These are phyloP conservation scores for Xerocomellus dryophilus DNA, from an alignment of 768 basidiomycete genomes.

Conservation along the genomic window DNA sequence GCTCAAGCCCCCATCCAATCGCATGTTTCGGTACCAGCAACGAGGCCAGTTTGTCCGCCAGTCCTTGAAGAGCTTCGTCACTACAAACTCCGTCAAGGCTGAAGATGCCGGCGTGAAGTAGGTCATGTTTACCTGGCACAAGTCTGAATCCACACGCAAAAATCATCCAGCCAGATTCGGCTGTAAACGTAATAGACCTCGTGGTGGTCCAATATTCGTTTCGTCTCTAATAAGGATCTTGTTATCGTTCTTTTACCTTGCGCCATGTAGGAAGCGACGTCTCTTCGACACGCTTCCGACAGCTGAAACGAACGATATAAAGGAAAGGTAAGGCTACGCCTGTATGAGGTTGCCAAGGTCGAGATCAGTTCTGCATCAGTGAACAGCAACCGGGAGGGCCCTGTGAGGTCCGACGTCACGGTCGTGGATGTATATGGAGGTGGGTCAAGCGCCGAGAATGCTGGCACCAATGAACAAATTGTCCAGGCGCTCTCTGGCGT, in stretches of 20 bases:
- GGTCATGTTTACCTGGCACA: conserved; percentile 56
- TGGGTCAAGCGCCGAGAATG: conserved; percentile 81
- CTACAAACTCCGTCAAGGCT: conserved; percentile 36
- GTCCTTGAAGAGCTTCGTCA: conserved; percentile 48
- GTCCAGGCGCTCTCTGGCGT: conserved; percentile 91
- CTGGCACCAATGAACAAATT: conserved; percentile 64
- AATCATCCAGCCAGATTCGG: conserved; percentile 84
- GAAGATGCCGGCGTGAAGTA: not conserved
- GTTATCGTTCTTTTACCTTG: conserved; percentile 61
- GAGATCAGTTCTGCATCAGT: conserved; percentile 46
- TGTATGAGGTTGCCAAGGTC: conserved; percentile 61
- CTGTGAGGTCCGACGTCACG: conserved; percentile 12
- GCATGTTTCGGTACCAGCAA: conserved; percentile 47
- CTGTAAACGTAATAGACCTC: conserved; percentile 88
- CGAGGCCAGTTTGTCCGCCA: conserved; percentile 43
- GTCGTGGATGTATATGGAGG: conserved; percentile 42
- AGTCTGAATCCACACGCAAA: conserved; percentile 76
- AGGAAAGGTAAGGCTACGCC: conserved; percentile 73
- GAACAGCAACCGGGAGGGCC: conserved; percentile 27
- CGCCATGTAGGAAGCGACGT: conserved; percentile 56
- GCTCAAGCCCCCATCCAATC: conserved; percentile 71
- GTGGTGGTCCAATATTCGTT: conserved; percentile 72
- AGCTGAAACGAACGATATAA: conserved; percentile 76
- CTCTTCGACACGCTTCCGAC: conserved; percentile 63
- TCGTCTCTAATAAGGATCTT: conserved; percentile 69